phyloP scores from a whole-genome alignment of 1,284 basidiomycete genomes.

The Apiotrichum laibachii region DNA sequence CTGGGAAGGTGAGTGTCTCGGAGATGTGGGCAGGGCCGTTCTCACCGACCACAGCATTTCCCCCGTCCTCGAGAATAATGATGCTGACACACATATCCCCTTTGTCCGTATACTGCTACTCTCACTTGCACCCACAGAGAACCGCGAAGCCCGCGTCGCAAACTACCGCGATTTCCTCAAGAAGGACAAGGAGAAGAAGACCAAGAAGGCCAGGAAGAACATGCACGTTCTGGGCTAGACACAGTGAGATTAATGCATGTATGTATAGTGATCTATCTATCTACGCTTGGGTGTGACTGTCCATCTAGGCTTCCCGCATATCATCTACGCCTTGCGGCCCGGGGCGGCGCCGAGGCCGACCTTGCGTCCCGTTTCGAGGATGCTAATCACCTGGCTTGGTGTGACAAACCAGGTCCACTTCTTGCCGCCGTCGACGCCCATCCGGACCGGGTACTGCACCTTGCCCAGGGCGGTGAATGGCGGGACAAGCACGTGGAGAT shows the following conservation, averaged over 20 bases:
- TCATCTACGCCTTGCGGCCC: slow-evolving; percentile 9
- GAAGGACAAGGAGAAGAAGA: slow-evolving; percentile 35
- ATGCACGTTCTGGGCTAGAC: slow-evolving; percentile 40
- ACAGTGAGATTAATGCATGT: not conserved
- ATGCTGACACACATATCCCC: slow-evolving; percentile 31
- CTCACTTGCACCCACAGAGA: slow-evolving; percentile 26
- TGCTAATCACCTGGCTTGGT: slow-evolving; percentile 61
- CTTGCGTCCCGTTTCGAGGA: slow-evolving; percentile 59
- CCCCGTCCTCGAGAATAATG: slow-evolving; percentile 8
- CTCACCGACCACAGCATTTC: slow-evolving; percentile 12
- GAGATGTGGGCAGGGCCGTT: not conserved
- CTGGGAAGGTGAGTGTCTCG: slow-evolving; percentile 55
- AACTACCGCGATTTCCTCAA: slow-evolving; percentile 45
- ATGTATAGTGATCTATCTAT: not conserved
- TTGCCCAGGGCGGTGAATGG: slow-evolving; percentile 59
- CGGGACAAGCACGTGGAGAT: slow-evolving; percentile 71
- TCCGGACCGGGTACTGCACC: slow-evolving; percentile 61
- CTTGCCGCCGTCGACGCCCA: slow-evolving; percentile 54
- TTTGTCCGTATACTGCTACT: not conserved
- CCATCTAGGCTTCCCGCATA: too few relatives aligned
- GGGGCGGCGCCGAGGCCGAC: slow-evolving; percentile 53
- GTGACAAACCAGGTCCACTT: slow-evolving; percentile 75
- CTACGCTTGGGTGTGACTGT: too few relatives aligned
- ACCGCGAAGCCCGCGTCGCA: slow-evolving; percentile 45
- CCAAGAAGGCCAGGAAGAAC: slow-evolving; percentile 47